A percentile compares a stretch with the other conserved stretches of the same genome.
Conservation (phyloP, 2,329 filamentous ascomycete species). For the Arthroderma uncinatum region DNA sequence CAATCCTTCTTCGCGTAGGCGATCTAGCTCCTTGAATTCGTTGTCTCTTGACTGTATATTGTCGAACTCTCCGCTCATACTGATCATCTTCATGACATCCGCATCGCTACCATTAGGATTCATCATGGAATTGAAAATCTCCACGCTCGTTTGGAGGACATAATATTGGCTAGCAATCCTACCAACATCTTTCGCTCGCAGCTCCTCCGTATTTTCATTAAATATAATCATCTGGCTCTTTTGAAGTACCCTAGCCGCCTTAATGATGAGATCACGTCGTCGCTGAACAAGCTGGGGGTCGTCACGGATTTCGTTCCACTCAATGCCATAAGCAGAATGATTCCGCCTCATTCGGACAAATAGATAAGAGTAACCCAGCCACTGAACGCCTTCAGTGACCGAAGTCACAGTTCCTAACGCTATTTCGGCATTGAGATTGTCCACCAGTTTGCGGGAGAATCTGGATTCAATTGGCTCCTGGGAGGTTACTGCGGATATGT, state of each 20-base stretch:
- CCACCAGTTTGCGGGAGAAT: constrained; percentile 85
- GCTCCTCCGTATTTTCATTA: constrained; percentile 85
- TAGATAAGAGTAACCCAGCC: constrained; percentile 95
- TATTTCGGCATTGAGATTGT: constrained; percentile 94
- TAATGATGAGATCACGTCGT: constrained; percentile 72
- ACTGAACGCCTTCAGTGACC: constrained; percentile 83
- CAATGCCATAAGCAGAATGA: constrained; percentile 84
- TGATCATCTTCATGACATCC: constrained; percentile 90
- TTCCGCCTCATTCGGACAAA: constrained; percentile 95
- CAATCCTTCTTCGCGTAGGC: constrained; percentile 57
- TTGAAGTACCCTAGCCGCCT: constrained; percentile 77
- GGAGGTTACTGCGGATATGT: constrained; percentile 83
- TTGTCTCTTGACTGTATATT: constrained; percentile 88
- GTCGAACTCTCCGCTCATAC: constrained; percentile 95
- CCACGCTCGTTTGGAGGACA: constrained; percentile 81
- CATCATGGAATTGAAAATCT: constrained; percentile 97
- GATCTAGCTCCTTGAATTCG: constrained; percentile 75
- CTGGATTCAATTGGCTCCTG: constrained; percentile 96
- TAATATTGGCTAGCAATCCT: constrained; percentile 97
- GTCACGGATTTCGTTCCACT: constrained; percentile 80
- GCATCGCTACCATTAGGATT: constrained; percentile 71
- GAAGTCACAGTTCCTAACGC: constrained; percentile 90
- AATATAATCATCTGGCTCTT: constrained; percentile 98
- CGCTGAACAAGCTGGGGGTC: constrained; percentile 81
- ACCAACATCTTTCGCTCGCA: constrained; percentile 88